Percentiles rank a stretch among this genome's conserved stretches.
These are phyloP conservation scores for Flaveria robusta DNA, from an alignment of 129 eudicot genomes.

Conservation along the genomic window DNA sequence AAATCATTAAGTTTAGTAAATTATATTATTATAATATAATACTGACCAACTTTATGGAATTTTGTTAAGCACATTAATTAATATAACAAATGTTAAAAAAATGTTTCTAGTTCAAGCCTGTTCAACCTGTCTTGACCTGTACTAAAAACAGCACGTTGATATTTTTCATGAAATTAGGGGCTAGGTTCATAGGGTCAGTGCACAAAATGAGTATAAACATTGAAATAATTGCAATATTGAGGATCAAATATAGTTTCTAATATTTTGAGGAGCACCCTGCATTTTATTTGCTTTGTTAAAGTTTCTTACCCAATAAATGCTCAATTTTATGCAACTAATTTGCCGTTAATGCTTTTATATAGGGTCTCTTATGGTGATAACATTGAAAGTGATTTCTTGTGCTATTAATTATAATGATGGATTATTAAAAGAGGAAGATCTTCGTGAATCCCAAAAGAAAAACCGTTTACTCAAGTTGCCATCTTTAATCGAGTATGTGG, in stretches of 20 bases:
- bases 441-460: constrained; percentile 90
- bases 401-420: constrained; percentile 93
- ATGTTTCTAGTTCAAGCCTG: neutral
- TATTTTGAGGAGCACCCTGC: constrained; percentile 7
- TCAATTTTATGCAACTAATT: constrained; percentile 12
- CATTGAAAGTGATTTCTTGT: constrained; percentile 88
- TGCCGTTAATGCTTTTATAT: constrained; percentile 15
- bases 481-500: constrained; percentile 71
- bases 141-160: neutral
- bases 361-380: constrained; percentile 96
- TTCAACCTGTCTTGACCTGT: neutral
- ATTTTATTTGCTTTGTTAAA: constrained; percentile 1
- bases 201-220: neutral
- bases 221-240: neutral
- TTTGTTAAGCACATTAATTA: neutral
- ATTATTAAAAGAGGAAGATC: constrained; percentile 72
- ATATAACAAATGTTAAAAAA: neutral
- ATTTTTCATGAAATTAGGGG: neutral
- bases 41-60: neutral
- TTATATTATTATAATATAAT: neutral
- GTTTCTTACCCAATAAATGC: constrained; percentile 12
- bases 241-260: constrained; percentile 12
- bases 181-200: neutral
- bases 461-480: constrained; percentile 79
- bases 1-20: no score